Evolutionary conservation across 352 stramenopile species (phyloP), one percentile per base, ranked within the genome.

Genomic region (Pythium periplocum): DNA sequence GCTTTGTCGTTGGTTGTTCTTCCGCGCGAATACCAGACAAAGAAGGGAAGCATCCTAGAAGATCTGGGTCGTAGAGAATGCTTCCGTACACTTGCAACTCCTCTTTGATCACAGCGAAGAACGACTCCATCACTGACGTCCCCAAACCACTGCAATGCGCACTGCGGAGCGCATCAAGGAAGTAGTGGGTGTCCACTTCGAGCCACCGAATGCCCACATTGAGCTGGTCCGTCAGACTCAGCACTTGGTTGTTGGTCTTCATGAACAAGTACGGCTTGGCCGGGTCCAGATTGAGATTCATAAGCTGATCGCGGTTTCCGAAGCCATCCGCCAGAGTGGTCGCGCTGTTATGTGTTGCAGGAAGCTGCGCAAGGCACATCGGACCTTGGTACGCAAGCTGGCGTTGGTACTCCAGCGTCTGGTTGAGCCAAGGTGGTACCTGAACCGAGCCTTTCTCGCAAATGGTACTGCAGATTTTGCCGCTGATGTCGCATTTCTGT

Each of bases 171-270:
- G 83, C 68, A 7, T 72, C 61, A 30, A 83, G 45, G 56, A 86
- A 86, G 57, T 69, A 86, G 61, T 88, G 78, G 26, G 71, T 78
- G 53, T 88, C 75, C 17, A 88, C 64, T 57, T 88, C 78, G n/a
- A 88, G 39, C 52, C 61, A 83, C 2, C 78, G 71, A 48, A 88
- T 66, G 40, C 78, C 78, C 2, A 88, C 60, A 34, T 60, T 64
- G 0, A 88, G 59, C 59, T 86, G 73, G 46, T 88, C 78, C 2
- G 66, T 70, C 7, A 87, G 26, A 53, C 69, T 80, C 11, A 86
- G 54, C 4, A 79, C 61, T n/a, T 87, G 71, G 53, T 87, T 82
- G 66, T 83, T 85, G 1, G 76, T 87, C 59, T 83, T 79, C 48
- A 87, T 66, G 53, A 68, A 84, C 50, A 66, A 76, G 31, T 74